These are phyloP conservation scores for Colletotrichum brevisporum DNA, from an alignment of 2,329 filamentous ascomycete genomes.

Conservation along the genomic window DNA sequence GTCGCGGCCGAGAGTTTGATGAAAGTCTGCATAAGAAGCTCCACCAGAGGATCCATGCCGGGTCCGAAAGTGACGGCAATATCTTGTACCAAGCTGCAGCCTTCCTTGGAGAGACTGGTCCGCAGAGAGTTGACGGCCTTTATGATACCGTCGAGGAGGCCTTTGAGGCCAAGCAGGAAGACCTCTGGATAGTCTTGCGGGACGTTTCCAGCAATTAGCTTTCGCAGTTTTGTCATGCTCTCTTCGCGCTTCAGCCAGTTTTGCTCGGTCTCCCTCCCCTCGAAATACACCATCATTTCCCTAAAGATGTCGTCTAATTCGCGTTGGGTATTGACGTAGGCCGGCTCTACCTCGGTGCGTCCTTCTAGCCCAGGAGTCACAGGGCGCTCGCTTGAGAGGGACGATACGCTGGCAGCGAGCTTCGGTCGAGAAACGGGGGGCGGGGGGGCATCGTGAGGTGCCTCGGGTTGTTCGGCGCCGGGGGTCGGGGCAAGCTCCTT, in stretches of 20 bases:
- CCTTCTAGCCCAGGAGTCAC: constrained; percentile 74
- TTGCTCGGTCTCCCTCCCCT: constrained; percentile 89
- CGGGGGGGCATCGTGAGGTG: constrained; percentile 54
- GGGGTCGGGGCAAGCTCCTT: constrained; percentile 75
- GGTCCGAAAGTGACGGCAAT: constrained; percentile 82
- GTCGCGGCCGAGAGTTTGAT: constrained; percentile 91
- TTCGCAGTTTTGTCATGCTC: constrained; percentile 80
- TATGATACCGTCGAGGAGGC: constrained; percentile 87
- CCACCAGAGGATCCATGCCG: constrained; percentile 88
- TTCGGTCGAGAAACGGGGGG: constrained; percentile 58
- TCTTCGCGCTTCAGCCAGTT: constrained; percentile 94
- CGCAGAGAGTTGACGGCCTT: constrained; percentile 87
- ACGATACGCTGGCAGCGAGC: constrained; percentile 67
- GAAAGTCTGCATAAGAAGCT: constrained; percentile 89
- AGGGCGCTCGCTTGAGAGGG: constrained; percentile 64
- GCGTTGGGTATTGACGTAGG: constrained; percentile 85
- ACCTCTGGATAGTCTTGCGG: constrained; percentile 80
- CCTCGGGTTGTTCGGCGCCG: constrained; percentile 56
- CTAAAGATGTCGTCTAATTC: constrained; percentile 91
- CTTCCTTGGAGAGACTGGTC: constrained; percentile 91
- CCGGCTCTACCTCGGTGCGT: constrained; percentile 81
- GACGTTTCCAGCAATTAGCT: constrained; percentile 86
- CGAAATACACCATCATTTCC: constrained; percentile 85
- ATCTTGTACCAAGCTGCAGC: constrained; percentile 87
- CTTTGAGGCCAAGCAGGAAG: constrained; percentile 80